phyloP scores from a whole-genome alignment of 768 basidiomycete species.

The Pleurotus tuoliensis region DNA sequence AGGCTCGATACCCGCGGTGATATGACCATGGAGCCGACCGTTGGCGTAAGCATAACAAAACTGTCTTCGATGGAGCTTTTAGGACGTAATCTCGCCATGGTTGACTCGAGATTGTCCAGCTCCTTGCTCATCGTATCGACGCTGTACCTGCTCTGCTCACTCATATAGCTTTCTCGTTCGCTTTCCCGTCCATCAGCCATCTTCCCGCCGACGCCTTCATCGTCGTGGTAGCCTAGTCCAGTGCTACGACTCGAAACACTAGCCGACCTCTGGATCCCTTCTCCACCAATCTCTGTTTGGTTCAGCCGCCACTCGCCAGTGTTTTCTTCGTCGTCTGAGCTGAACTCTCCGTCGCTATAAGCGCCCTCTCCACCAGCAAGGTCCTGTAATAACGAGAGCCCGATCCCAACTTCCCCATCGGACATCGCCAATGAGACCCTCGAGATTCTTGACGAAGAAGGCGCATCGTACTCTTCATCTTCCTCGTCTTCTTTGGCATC shows the following conservation, averaged over 20 bases:
- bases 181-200: not conserved
- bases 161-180: not conserved
- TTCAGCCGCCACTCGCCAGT: not conserved
- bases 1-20: too few species aligned
- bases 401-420: conserved; percentile 67
- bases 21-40: not conserved
- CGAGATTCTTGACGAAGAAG: conserved; percentile 14
- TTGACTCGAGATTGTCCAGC: not conserved
- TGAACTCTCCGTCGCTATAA: conserved; percentile 14
- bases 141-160: not conserved
- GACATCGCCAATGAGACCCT: conserved; percentile 37
- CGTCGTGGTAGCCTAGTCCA: not conserved
- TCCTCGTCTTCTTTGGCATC: too few species aligned
- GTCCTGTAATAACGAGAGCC: conserved; percentile 52
- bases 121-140: not conserved
- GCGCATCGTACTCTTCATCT: conserved; percentile 7
- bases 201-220: not conserved
- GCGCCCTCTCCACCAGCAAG: conserved; percentile 17
- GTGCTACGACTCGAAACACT: not conserved
- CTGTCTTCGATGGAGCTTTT: not conserved
- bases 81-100: not conserved
- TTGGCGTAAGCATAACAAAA: not conserved
- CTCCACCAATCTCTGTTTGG: not conserved
- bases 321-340: conserved; percentile 11
- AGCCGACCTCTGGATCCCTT: not conserved